phyloP scores from a whole-genome alignment of 2,329 filamentous ascomycete species.

The Alternaria alternata region DNA sequence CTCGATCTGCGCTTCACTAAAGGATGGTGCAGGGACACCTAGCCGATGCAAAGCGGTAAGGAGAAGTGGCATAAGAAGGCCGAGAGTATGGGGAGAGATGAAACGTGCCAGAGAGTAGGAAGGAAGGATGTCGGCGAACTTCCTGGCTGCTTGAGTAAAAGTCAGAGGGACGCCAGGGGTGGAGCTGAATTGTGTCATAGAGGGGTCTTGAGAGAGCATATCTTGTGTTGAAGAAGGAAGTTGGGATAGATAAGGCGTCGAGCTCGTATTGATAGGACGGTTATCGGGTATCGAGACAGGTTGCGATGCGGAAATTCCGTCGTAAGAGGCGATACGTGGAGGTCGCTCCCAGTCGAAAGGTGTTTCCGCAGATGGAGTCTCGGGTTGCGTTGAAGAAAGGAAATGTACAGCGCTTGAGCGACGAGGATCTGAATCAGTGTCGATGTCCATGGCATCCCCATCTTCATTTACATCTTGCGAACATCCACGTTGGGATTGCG shows the following conservation, averaged over 20 bases:
- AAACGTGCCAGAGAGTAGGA: conserved; percentile 88
- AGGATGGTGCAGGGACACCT: conserved; percentile 74
- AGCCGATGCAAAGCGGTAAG: conserved; percentile 83
- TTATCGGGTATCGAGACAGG: conserved; percentile 39
- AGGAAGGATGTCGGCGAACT: conserved; percentile 91
- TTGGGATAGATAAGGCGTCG: conserved; percentile 36
- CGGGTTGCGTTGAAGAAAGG: conserved; percentile 85
- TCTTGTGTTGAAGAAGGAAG: conserved; percentile 56
- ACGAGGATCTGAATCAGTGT: conserved; percentile 65
- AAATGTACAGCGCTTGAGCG: conserved; percentile 52
- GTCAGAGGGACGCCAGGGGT: conserved; percentile 80
- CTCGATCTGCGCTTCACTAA: conserved; percentile 39
- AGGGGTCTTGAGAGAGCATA: conserved; percentile 83
- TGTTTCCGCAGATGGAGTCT: conserved; percentile 75
- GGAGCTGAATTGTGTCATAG: conserved; percentile 82
- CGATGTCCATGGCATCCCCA: conserved; percentile 61
- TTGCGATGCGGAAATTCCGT: conserved; percentile 48
- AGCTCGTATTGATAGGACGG: conserved; percentile 20
- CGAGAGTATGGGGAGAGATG: conserved; percentile 80
- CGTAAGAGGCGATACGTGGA: conserved; percentile 54
- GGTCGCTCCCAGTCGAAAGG: conserved; percentile 91
- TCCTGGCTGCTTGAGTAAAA: conserved; percentile 86
- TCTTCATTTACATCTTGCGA: conserved; percentile 56
- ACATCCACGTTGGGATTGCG: conserved; percentile 56
- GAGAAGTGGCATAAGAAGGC: conserved; percentile 80